Base-by-base conservation (phyloP, 2,329 filamentous ascomycete genomes). In the Tolypocladium inflatum region DNA sequence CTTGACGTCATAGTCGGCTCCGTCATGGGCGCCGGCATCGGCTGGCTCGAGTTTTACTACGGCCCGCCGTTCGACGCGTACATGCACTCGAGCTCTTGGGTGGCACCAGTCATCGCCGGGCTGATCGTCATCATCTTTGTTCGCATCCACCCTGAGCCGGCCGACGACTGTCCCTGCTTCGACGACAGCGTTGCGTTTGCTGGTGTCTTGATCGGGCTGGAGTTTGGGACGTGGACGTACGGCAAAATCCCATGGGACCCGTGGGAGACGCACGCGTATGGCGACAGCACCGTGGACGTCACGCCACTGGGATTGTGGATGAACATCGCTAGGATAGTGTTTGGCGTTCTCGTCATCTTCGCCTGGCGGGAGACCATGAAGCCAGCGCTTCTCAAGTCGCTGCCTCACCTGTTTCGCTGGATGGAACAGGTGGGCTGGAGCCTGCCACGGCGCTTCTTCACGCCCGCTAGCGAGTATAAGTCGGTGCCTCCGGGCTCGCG, bases 151-250 rank as follows among this genome's bases (percentile, higher is more conserved):
- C 94, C 94, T 0, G 94, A 99, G 68, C 94, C 94, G 0, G 94
- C 91, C 1, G 94, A 99, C 70, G 91, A 97, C 70, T 99, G 94
- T 65, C 93, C 93, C 5, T 97, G 93, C 72, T 97, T 95, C 69
- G 93, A 97, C 70, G 93, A 97, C 74, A 96, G 90, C 65, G 90
- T 97, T 54, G 87, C 92, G 4, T 97, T 97, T 73, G 87, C 91
- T 23, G 93, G 90, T 2, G 92, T 97, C 26, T 81, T 96, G 57
- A 89, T 97, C 65, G 94, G 94, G 0, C 78, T 90, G 53, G 88
- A 95, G 66, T 74, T 89, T 60, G 93, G 89, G 11, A 87, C 85
- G 9, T 97, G 92, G 93, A 89, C 91, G 66, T 90, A 89, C 65
- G 81, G 82, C 1, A 80, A 80, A 57, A 84, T 84, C 9, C 59